phyloP scores from a whole-genome alignment of 1,139 yeast species.

The Chernovozyma sophiae-reginae region DNA sequence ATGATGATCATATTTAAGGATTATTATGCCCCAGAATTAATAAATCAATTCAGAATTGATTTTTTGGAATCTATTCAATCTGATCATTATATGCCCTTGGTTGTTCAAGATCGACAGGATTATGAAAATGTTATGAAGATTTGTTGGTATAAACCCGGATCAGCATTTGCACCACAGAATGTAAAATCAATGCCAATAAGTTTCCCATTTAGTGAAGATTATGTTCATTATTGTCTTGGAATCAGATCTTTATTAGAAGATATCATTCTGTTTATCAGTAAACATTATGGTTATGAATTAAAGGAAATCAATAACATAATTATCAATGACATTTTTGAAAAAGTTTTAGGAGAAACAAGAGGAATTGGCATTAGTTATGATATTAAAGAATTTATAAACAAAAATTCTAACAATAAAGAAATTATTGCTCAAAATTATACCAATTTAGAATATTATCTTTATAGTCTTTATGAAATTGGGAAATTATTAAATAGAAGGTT shows the following conservation, averaged over 20 bases:
- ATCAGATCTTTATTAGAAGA: slow-evolving; percentile 62
- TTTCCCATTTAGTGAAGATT: slow-evolving; percentile 85
- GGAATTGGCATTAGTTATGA: slow-evolving; percentile 62
- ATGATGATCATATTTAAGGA: slow-evolving; percentile 55
- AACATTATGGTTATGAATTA: slow-evolving; percentile 53
- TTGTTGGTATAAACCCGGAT: slow-evolving; percentile 67
- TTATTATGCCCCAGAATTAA: slow-evolving; percentile 54
- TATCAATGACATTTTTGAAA: slow-evolving; percentile 62
- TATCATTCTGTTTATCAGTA: slow-evolving; percentile 59
- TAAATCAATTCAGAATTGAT: slow-evolving; percentile 55
- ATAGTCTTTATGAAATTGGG: slow-evolving; percentile 56
- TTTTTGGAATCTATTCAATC: slow-evolving; percentile 63
- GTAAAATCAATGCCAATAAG: slow-evolving; percentile 54
- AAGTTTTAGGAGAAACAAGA: slow-evolving; percentile 50
- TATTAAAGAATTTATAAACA: slow-evolving; percentile 56
- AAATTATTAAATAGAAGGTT: slow-evolving; percentile 38
- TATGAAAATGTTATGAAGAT: slow-evolving; percentile 60
- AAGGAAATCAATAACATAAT: slow-evolving; percentile 44
- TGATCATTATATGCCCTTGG: slow-evolving; percentile 88
- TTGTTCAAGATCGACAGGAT: slow-evolving; percentile 54
- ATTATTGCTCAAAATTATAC: slow-evolving; percentile 86
- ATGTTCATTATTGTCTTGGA: slow-evolving; percentile 80
- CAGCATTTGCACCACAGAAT: slow-evolving; percentile 38
- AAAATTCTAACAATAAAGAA: slow-evolving; percentile 72
- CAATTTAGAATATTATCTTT: slow-evolving; percentile 79